Evolutionary conservation across 805 yeast genomes (phyloP).

Genomic region (Kodamaea leandrae): DNA sequence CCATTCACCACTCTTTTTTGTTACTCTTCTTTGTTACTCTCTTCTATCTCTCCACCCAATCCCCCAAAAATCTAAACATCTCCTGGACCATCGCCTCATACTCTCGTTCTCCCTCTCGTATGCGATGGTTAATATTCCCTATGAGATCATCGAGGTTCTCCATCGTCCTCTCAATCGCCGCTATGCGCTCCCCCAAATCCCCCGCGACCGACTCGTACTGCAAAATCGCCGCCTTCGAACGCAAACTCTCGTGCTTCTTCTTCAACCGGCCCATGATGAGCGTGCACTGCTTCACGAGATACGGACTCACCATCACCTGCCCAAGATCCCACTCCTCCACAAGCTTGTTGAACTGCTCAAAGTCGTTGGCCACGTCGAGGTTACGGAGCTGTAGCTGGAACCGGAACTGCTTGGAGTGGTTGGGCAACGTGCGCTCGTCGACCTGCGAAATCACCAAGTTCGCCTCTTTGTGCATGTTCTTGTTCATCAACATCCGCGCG

Average conservation of each 20-base stretch:
- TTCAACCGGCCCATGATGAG: constrained; percentile 27
- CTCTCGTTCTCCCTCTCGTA: constrained; percentile 24
- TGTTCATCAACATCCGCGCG: constrained; percentile 30
- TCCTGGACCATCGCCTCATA: constrained; percentile 11
- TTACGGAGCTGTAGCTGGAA: constrained; percentile 27
- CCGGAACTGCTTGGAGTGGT: constrained; percentile 24
- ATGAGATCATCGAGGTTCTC: constrained; percentile 15
- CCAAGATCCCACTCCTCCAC: constrained; percentile 33
- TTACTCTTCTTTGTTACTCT: too few relatives aligned
- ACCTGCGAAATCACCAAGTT: constrained; percentile 21
- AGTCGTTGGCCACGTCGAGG: constrained; percentile 19
- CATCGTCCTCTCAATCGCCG: constrained; percentile 8
- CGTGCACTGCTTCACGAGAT: constrained; percentile 31
- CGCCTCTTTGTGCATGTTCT: constrained; percentile 24
- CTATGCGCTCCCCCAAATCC: constrained; percentile 4
- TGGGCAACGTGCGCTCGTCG: constrained; percentile 23
- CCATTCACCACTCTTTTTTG: too few relatives aligned
- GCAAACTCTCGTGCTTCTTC: constrained; percentile 14
- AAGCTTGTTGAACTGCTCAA: constrained; percentile 15
- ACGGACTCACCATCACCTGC: constrained; percentile 30
- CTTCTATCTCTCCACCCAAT: constrained; percentile 26
- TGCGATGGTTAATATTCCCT: constrained; percentile 34
- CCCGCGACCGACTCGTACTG: neutral
- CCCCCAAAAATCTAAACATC: constrained; percentile 24
- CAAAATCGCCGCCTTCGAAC: constrained; percentile 6